phyloP scores from a whole-genome alignment of 345 rosid species.

The Carallia brachiata region DNA sequence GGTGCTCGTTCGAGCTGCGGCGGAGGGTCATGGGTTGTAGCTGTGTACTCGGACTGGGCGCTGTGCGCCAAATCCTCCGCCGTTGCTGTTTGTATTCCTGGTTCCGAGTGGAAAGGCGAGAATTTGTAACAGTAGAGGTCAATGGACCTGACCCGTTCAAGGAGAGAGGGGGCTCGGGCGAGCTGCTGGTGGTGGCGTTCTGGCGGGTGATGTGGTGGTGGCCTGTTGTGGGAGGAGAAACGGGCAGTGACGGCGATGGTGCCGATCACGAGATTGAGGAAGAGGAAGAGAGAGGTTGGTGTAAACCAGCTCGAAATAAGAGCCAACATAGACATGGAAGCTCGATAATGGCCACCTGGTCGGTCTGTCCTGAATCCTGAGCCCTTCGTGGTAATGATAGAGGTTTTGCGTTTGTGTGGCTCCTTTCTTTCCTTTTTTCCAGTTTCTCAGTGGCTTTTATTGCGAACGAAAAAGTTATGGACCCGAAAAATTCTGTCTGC shows the following conservation, averaged over 20 bases:
- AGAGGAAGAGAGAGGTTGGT: constrained; percentile 58
- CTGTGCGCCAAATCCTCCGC: too few relatives aligned
- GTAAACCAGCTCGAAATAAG: constrained; percentile 43
- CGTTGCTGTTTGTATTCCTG: neutral
- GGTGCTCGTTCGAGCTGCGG: neutral
- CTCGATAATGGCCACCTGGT: too few relatives aligned
- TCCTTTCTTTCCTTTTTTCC: too few relatives aligned
- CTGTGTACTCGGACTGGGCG: too few relatives aligned
- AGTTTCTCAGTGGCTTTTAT: too few relatives aligned
- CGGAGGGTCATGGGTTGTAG: neutral
- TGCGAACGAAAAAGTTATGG: too few relatives aligned
- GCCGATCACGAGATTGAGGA: constrained; percentile 64
- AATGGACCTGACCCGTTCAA: constrained; percentile 64
- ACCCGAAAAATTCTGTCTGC: too few relatives aligned
- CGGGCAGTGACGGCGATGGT: constrained; percentile 52
- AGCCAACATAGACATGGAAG: neutral
- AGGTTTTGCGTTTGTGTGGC: too few relatives aligned
- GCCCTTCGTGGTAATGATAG: too few relatives aligned
- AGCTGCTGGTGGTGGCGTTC: neutral
- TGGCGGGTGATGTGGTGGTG: neutral
- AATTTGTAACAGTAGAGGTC: constrained; percentile 36
- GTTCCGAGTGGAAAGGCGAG: constrained; percentile 23
- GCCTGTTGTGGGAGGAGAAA: constrained; percentile 25
- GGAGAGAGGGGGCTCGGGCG: constrained; percentile 51
- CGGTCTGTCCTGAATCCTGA: too few relatives aligned